These are phyloP conservation scores for Xerocomellus amylosporus DNA, from an alignment of 768 basidiomycete genomes.

Conservation along the genomic window DNA sequence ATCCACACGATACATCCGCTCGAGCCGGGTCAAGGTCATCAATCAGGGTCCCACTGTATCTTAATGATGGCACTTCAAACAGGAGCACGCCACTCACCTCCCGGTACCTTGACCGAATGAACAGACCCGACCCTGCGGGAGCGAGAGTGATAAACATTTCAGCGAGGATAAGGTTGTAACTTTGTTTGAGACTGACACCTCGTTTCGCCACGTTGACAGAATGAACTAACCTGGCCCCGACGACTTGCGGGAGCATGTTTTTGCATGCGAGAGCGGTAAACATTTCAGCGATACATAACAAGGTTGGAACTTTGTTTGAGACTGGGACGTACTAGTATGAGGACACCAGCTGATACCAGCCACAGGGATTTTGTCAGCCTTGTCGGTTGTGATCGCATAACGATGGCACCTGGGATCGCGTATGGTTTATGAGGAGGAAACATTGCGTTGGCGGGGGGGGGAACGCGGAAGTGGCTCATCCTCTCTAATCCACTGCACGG, in stretches of 20 bases:
- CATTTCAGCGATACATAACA: background rate
- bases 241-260: too few species aligned
- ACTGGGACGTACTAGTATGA: too few species aligned
- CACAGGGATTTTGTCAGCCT: background rate
- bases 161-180: background rate
- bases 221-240: too few species aligned
- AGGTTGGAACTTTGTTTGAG: background rate
- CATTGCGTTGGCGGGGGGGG: background rate
- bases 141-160: background rate
- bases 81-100: background rate
- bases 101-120: background rate
- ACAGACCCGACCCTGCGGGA: background rate
- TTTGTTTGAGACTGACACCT: background rate
- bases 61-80: background rate
- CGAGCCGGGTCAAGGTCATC: background rate
- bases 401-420: background rate
- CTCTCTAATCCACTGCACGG: background rate
- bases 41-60: background rate
- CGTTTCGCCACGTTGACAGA: background rate
- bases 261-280: background rate
- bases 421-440: too few species aligned
- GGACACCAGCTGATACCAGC: background rate
- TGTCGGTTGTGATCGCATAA: too few species aligned
- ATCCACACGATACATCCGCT: background rate
- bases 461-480: background rate